Conservation (phyloP, 495 filamentous ascomycete genomes). For the Corynascus novoguineensis region DNA sequence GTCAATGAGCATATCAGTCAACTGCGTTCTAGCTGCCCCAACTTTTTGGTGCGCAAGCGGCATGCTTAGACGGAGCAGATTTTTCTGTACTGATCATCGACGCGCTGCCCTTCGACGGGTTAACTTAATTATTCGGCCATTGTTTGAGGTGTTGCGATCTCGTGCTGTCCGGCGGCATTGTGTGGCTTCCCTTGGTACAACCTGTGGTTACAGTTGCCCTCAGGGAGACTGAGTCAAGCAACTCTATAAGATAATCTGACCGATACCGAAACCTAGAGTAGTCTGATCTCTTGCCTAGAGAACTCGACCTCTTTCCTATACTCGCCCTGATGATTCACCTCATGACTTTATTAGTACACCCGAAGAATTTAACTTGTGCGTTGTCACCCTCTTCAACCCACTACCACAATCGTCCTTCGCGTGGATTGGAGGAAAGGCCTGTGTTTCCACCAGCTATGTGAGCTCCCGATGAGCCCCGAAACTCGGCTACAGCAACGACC, state of each 20-base stretch:
- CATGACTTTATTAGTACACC: background rate
- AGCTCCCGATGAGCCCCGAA: conserved; percentile 2
- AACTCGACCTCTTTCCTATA: background rate
- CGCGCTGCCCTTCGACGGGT: background rate
- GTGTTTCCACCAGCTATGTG: background rate
- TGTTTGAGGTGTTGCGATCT: background rate
- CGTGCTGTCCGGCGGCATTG: background rate
- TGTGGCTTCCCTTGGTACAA: background rate
- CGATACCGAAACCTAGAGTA: too few relatives aligned
- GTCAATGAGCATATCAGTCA: background rate
- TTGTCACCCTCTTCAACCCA: background rate
- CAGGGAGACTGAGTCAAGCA: too few relatives aligned
- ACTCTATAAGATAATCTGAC: too few relatives aligned
- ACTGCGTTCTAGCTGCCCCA: background rate
- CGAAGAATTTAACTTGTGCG: background rate
- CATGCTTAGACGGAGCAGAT: background rate
- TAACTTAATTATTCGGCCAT: too few relatives aligned
- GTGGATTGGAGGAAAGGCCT: background rate
- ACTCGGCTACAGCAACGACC: background rate
- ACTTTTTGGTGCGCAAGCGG: background rate
- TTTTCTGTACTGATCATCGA: background rate
- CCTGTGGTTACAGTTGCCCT: background rate
- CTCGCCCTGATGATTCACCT: background rate
- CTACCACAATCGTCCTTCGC: background rate
- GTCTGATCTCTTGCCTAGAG: too few relatives aligned